A percentile compares a stretch with the other conserved stretches of the same genome.
These are phyloP conservation scores for Elsinoe australis DNA, from an alignment of 2,329 filamentous ascomycete genomes.

Conservation along the genomic window DNA sequence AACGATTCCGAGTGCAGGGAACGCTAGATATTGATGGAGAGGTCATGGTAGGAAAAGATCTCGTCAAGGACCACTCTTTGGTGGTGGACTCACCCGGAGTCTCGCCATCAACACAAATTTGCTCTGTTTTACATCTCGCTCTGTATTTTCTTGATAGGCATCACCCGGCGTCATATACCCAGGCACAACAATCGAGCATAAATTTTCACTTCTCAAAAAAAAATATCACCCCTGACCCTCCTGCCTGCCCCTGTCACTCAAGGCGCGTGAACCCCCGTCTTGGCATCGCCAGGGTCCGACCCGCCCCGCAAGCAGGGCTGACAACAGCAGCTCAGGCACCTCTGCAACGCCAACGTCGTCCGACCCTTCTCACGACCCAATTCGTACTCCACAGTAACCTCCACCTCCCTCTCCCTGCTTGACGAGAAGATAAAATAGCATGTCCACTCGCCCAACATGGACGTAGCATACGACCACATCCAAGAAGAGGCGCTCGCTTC, in stretches of 20 bases:
- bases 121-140: not conserved
- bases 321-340: not conserved
- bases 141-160: not conserved
- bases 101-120: too few species aligned
- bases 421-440: too few species aligned
- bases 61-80: too few species aligned
- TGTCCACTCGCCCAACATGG: slow-evolving; percentile 53
- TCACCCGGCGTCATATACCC: slow-evolving; percentile 13
- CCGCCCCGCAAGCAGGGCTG: slow-evolving; percentile 4
- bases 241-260: not conserved
- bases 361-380: not conserved
- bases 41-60: too few species aligned
- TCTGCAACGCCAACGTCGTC: not conserved
- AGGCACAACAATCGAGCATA: not conserved
- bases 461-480: slow-evolving; percentile 95
- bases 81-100: too few species aligned
- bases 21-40: too few species aligned
- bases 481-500: slow-evolving; percentile 65
- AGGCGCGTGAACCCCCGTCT: not conserved
- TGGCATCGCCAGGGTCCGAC: slow-evolving; percentile 3
- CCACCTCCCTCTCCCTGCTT: too few species aligned
- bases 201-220: not conserved
- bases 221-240: not conserved
- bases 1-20: too few species aligned
- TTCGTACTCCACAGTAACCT: not conserved